These are phyloP conservation scores for Tricholoma sp. DNA, from an alignment of 768 basidiomycete species.

Conservation along the genomic window DNA sequence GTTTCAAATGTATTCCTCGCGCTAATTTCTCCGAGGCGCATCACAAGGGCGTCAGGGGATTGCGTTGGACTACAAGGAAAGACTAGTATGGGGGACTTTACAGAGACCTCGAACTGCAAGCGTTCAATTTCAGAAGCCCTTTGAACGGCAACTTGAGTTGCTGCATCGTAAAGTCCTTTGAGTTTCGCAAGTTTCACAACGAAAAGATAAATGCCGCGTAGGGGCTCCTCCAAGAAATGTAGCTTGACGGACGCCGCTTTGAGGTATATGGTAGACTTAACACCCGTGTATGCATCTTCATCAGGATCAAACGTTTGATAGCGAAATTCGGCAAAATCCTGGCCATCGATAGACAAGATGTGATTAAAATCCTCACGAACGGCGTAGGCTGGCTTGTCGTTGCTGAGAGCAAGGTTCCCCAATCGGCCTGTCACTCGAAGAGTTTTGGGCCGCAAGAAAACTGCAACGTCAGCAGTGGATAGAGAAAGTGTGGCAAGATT, in stretches of 20 bases:
- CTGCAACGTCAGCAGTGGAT: slow-evolving; percentile 82
- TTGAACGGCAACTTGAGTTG: slow-evolving; percentile 89
- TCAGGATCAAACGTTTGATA: slow-evolving; percentile 87
- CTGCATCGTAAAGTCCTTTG: slow-evolving; percentile 92
- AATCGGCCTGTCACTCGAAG: slow-evolving; percentile 77
- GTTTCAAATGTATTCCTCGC: slow-evolving; percentile 72
- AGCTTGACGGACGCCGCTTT: slow-evolving; percentile 87
- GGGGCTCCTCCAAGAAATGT: slow-evolving; percentile 84
- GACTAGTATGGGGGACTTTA: slow-evolving; percentile 89
- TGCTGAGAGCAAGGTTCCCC: slow-evolving; percentile 77
- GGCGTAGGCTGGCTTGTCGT: slow-evolving; percentile 52
- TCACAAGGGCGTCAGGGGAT: slow-evolving; percentile 64
- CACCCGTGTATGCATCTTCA: slow-evolving; percentile 63
- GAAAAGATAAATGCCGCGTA: slow-evolving; percentile 85
- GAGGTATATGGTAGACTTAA: slow-evolving; percentile 79
- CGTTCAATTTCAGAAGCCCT: slow-evolving; percentile 88
- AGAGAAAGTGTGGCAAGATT: slow-evolving; percentile 82
- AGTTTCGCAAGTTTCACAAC: slow-evolving; percentile 80
- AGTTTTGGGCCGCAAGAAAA: slow-evolving; percentile 66
- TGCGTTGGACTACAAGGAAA: slow-evolving; percentile 67
- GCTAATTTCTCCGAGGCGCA: slow-evolving; percentile 84
- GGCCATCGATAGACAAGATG: slow-evolving; percentile 88
- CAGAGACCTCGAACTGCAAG: slow-evolving; percentile 87
- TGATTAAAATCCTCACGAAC: slow-evolving; percentile 70
- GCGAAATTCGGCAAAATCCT: slow-evolving; percentile 88